Evolutionary conservation across 495 filamentous ascomycete species (phyloP), one percentile per base, ranked within the genome.

Genomic region (Pseudevernia furfuracea): DNA sequence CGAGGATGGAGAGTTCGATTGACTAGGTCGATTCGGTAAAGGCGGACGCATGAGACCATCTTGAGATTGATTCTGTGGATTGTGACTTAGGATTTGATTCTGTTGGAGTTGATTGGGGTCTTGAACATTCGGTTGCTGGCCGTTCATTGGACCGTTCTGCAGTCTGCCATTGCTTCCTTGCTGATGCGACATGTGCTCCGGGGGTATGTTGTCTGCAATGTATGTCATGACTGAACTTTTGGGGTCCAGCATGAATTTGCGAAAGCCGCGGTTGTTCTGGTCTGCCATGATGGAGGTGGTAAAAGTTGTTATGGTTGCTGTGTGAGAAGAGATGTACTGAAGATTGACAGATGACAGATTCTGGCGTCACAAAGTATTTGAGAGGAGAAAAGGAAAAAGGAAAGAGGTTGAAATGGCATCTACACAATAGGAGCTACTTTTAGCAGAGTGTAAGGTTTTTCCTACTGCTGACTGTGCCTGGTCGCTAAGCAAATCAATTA

Each of bases 161-260:
- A 21, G 19, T 53, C 1, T 62, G 44, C 60, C 48, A 28, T 32
- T 19, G 15, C 17, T 60, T 30, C 58, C 58, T 36, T 62, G 60
- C 60, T 41, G 60, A 14, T 53, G 60, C 28, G 60, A 25, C 10
- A 25, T 38, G n/a, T 39, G 56, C 8, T 58, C 56, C 30, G 46
- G 48, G 32, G 60, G 37, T 41, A 62, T 62, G n/a, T 62, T 62
- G 23, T 62, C 60, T 7, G 60, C 60, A 56, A 62, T 34, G 25
- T 62, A 62, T 43, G 60, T 61, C 60, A 61, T 52, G 32, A 61
- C 60, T 10, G 60, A 61, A 11, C 32, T 38, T 7, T 61, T 61
- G 36, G 60, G 60, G 36, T 61, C 60, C 34, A 53, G 19, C n/a
- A 61, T 39, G 60, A 61, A 61, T 28, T 61, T 61, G 5, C 60